These are phyloP conservation scores for Coniosporium apollinis DNA, from an alignment of 495 filamentous ascomycete species.

Conservation along the genomic window DNA sequence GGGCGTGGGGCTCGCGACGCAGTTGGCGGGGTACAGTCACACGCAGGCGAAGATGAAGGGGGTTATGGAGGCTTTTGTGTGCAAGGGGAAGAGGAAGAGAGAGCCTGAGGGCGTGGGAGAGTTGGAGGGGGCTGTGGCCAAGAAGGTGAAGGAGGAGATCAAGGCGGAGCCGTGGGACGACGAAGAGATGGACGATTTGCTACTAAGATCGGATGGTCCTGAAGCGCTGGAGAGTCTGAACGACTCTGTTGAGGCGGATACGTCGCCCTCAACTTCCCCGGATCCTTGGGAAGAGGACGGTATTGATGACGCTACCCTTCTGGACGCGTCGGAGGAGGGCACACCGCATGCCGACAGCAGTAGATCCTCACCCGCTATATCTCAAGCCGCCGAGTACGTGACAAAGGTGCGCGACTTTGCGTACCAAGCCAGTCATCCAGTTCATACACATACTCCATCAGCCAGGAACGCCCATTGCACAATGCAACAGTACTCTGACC, in stretches of 20 bases:
- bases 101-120: background rate
- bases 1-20: conserved; percentile 16
- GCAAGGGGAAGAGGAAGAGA: conserved; percentile 3
- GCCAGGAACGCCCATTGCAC: too few relatives aligned
- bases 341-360: too few relatives aligned
- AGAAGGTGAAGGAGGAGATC: conserved; percentile 8
- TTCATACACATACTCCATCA: too few relatives aligned
- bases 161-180: too few relatives aligned
- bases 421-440: too few relatives aligned
- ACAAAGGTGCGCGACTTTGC: background rate
- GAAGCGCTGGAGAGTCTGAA: too few relatives aligned
- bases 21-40: conserved; percentile 14
- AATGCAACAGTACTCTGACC: background rate
- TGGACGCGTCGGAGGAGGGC: background rate
- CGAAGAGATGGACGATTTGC: too few relatives aligned
- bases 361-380: background rate
- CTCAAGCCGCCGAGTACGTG: background rate
- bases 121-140: conserved; percentile 2
- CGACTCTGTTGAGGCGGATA: too few relatives aligned
- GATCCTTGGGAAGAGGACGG: conserved; percentile 11
- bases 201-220: too few relatives aligned
- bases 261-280: too few relatives aligned
- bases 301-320: conserved; percentile 2
- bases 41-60: conserved; percentile 13
- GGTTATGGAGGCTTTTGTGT: conserved; percentile 15